Conservation (phyloP, 2,329 filamentous ascomycete genomes). For the Hypoxylon sp. region DNA sequence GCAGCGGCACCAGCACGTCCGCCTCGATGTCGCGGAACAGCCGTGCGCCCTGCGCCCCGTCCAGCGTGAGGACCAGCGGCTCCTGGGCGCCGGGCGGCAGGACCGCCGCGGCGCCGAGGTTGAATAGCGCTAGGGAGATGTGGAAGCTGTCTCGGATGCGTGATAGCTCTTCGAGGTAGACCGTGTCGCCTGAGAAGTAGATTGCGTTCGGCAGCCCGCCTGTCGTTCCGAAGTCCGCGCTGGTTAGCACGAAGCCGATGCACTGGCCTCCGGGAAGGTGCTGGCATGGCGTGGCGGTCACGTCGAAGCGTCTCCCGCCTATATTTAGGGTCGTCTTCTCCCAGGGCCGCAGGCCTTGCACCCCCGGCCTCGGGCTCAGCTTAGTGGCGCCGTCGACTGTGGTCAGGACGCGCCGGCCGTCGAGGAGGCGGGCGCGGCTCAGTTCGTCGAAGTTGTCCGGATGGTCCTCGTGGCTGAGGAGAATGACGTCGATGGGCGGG, state of each 20-base stretch:
- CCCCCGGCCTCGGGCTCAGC: conserved; percentile 57
- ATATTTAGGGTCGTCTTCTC: conserved; percentile 50
- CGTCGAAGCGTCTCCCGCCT: conserved; percentile 52
- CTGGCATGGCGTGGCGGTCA: conserved; percentile 59
- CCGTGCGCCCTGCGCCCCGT: conserved; percentile 56
- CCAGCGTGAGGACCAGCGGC: conserved; percentile 58
- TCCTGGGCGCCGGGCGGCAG: conserved; percentile 41
- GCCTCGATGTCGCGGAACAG: conserved; percentile 57
- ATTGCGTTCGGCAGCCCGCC: conserved; percentile 59
- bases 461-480: conserved; percentile 65
- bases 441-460: conserved; percentile 62
- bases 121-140: conserved; percentile 56
- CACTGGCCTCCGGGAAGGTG: conserved; percentile 60
- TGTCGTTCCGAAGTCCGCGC: conserved; percentile 53
- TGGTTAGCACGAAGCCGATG: conserved; percentile 59
- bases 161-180: conserved; percentile 58
- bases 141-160: conserved; percentile 54
- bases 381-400: conserved; percentile 60
- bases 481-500: conserved; percentile 61
- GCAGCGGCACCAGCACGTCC: conserved; percentile 60
- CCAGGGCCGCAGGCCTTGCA: conserved; percentile 57
- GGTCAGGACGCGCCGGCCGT: conserved; percentile 61
- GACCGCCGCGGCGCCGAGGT: conserved; percentile 55
- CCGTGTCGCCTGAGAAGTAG: conserved; percentile 63
- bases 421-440: conserved; percentile 57